Evolutionary conservation across 495 filamentous ascomycete genomes (phyloP), one percentile per base, ranked within the genome.

Genomic region (Annulohypoxylon bovei): DNA sequence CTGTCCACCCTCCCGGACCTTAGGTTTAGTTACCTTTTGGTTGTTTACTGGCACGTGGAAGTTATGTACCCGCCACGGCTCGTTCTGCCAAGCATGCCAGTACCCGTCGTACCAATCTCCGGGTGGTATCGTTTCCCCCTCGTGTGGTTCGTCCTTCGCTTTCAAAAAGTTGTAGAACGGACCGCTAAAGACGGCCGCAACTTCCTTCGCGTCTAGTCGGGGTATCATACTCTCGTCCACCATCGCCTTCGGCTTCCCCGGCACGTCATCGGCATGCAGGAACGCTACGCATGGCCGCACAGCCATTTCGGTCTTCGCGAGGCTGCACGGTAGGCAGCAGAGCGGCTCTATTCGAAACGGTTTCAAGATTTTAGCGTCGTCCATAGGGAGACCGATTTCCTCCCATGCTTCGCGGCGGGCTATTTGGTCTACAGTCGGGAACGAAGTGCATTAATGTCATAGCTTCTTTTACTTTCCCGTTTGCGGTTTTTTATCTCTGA

Each of bases 211-310:
- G 79, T 97, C 91, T 4, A 97, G 83, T 25, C 85, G 83, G 0
- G 93, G 93, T 44, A 96, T 91, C 74, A 97, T 84, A 50, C 81
- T 84, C 18, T 90, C 87, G 69, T 95, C 92, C 1, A 87, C 89
- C 32, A 86, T 79, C 0, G 83, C 82, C 40, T 79, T 71, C 16
- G 79, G 75, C 18, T 62, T 65, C 25, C 65, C 63, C 4, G 75
- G 49, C 20, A 62, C 54, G 67, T 85, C 81, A 57, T 83, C 85
- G 3, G 89, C 84, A 70, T 92, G 90, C 23, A 98, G 81, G 42
- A 93, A 89, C 20, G 93, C 94, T 0, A 98, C 91, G 79, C 92
- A 95, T 11, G 94, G 94, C 11, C 92, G 87, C 3, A 97, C 94
- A 0, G 88, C 91, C 6, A 97, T 81, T 70, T 94, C 90, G 3